A percentile compares a stretch with the other conserved stretches of the same genome.
Conservation (phyloP, 768 basidiomycete genomes). For the Cystobasidium ongulense region DNA sequence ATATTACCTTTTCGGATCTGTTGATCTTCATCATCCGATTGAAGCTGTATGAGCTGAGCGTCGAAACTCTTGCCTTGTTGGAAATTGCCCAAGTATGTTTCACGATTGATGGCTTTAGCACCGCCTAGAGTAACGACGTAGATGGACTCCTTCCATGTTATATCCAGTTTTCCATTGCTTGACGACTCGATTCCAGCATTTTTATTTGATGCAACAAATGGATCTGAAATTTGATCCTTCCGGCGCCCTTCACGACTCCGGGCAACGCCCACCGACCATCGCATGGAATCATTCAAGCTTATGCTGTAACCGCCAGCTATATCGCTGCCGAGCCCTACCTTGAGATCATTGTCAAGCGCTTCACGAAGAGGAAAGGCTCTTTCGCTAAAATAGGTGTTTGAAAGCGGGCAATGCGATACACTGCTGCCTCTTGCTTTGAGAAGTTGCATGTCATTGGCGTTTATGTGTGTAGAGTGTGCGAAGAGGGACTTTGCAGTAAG, state of each 20-base stretch:
- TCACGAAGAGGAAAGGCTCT: slow-evolving; percentile 62
- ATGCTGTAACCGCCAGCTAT: slow-evolving; percentile 76
- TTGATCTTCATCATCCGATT: slow-evolving; percentile 29
- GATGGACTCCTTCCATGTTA: slow-evolving; percentile 73
- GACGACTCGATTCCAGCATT: not conserved
- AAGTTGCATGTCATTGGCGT: slow-evolving; percentile 51
- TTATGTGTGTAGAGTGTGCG: slow-evolving; percentile 81
- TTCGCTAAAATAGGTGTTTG: slow-evolving; percentile 79
- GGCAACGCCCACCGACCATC: slow-evolving; percentile 64
- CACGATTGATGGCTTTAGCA: slow-evolving; percentile 59
- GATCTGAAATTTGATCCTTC: not conserved
- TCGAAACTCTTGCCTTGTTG: slow-evolving; percentile 44
- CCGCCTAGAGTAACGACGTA: slow-evolving; percentile 78
- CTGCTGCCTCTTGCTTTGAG: slow-evolving; percentile 54
- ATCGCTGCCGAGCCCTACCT: slow-evolving; percentile 74
- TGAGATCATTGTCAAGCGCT: slow-evolving; percentile 58
- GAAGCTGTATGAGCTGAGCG: slow-evolving; percentile 42
- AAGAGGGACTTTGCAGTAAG: slow-evolving; percentile 63
- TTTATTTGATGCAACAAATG: not conserved
- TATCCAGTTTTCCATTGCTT: slow-evolving; percentile 46
- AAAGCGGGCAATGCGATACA: slow-evolving; percentile 79
- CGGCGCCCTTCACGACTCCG: slow-evolving; percentile 57
- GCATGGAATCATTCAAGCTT: slow-evolving; percentile 71
- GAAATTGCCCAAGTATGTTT: slow-evolving; percentile 37
- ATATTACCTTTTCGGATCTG: slow-evolving; percentile 42